Evolutionary conservation across 2,329 filamentous ascomycete species (phyloP), one percentile per base, ranked within the genome.

Genomic region (Cladosporium sp.): DNA sequence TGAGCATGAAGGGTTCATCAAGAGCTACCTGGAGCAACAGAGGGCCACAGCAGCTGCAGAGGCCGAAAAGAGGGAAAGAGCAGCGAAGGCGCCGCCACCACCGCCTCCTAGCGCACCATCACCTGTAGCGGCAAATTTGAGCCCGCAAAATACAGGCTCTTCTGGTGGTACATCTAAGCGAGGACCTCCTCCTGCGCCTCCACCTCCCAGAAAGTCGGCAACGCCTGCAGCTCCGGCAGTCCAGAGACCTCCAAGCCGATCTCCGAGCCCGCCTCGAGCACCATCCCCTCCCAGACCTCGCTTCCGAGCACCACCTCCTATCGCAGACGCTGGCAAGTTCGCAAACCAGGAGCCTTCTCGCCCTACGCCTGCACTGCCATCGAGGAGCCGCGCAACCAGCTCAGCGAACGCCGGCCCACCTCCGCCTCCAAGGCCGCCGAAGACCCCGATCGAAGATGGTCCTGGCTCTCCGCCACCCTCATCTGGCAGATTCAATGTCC

Each of bases 321-420:
- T 97, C 53, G 82, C 88, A 49, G 91, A 95, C 67, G 93, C 93
- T 51, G 93, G 93, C 32, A 95, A 88, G 69, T 93, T 82, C 64
- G 89, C 86, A 3, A 77, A 84, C 54, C 68, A 73, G 25, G 72
- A 74, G 50, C 74, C 73, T 18, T 65, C 72, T 7, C 74, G 73
- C 16, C 65, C 72, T 8, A 60, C 66, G 27, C 70, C 69, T 19
- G 64, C 73, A 11, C 62, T 68, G 33, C 69, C 69, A 19, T 78
- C 83, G 3, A 88, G 89, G 67, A 83, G 82, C 7, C 56, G 65
- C 43, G 62, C 64, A 27, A 42, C 57, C 8, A 67, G 63, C 49
- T 63, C 65, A 16, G 64, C 61, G 78, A 86, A 58, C n/a, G 62
- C 63, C 8, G 61, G 55, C 78, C 85, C 63, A 22, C 65, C 65